Conservation (phyloP, 768 basidiomycete species). For the Naganishia vishniacii region DNA sequence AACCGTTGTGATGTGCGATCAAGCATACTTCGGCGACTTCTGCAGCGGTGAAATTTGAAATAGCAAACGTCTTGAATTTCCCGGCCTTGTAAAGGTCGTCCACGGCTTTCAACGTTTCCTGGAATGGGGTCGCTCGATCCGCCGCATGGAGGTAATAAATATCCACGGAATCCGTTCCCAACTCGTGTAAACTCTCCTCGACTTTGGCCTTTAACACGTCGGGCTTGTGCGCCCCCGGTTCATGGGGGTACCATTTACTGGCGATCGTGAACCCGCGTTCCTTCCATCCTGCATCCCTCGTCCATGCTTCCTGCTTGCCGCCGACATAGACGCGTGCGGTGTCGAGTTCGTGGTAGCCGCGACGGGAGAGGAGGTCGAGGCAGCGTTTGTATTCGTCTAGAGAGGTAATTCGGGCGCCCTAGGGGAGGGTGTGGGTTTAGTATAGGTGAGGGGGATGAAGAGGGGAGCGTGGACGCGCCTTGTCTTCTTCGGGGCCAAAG, state of each 20-base stretch:
- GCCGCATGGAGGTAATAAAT: slow-evolving; percentile 55
- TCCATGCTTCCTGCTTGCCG: slow-evolving; percentile 42
- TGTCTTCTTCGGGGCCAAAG: slow-evolving; percentile 28
- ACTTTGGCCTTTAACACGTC: slow-evolving; percentile 50
- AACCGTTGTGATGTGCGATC: slow-evolving; percentile 52
- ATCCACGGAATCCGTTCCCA: slow-evolving; percentile 53
- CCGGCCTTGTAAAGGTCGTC: slow-evolving; percentile 57
- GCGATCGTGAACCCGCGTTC: slow-evolving; percentile 57
- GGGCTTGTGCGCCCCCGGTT: slow-evolving; percentile 37
- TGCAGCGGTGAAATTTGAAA: slow-evolving; percentile 53
- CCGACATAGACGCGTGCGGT: slow-evolving; percentile 43
- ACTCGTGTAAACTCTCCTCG: slow-evolving; percentile 51
- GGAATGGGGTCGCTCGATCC: slow-evolving; percentile 53
- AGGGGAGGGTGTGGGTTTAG: too few species aligned
- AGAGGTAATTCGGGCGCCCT: slow-evolving; percentile 38
- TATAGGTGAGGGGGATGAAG: not conserved
- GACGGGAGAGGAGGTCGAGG: slow-evolving; percentile 56
- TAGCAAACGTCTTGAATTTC: slow-evolving; percentile 54
- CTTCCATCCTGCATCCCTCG: slow-evolving; percentile 49
- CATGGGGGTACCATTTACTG: slow-evolving; percentile 58
- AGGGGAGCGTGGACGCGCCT: slow-evolving; percentile 13
- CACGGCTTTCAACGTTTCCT: slow-evolving; percentile 53
- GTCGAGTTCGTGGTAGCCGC: slow-evolving; percentile 58
- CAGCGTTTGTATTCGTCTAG: slow-evolving; percentile 51
- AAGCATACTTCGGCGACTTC: slow-evolving; percentile 53